Base-by-base conservation (phyloP, 805 yeast species). In the Lipomyces sp. region DNA sequence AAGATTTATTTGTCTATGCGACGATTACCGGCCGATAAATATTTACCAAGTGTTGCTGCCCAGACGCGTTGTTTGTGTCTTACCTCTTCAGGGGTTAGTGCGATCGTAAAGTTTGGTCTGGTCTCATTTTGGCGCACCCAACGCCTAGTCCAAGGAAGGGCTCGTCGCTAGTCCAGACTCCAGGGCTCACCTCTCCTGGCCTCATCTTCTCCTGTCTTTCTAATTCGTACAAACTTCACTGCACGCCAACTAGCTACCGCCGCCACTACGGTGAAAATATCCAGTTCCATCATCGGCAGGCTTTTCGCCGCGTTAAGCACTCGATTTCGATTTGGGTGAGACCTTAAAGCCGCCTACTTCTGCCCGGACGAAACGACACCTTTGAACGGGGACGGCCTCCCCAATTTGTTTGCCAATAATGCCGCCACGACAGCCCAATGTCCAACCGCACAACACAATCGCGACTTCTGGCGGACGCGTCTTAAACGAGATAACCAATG, bases 401-500 rank as follows among this genome's bases (percentile, higher is more conserved):
- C 48, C 48, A 42, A 37, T 13, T 42, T n/a, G 48, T 42, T 42
- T 18, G 18, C 39, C 15, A 45, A 51, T 32, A 18, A 51, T 51
- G 54, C 54, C 54, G 33, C 54, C 54, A 4, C 54, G 54, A 29
- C 54, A 51, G 54, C 37, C 56, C 30, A 24, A 33, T 34, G 5
- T 56, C 39, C 53, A 35, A 37, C 57, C 53, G 18, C 62, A 62
- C 24, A 24, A 24, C 24, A n/a, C 48, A 42, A 42, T n/a, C 48
- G 48, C 8, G 48, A 7, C 48, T 37, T 29, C 58, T 37, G 62
- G 61, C 11, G 39, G 45, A 15, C 68, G 68, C 57, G 68, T 65
- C 24, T 60, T 65, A 15, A 24, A 54, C 37, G 68, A 65, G 39
- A 61, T 65, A 60, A 55, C 68, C 10, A 65, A 65, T 54, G 24